A percentile compares a stretch with the other conserved stretches of the same genome.
These are phyloP conservation scores for Alternaria gaisen DNA, from an alignment of 2,329 filamentous ascomycete species.

Conservation along the genomic window DNA sequence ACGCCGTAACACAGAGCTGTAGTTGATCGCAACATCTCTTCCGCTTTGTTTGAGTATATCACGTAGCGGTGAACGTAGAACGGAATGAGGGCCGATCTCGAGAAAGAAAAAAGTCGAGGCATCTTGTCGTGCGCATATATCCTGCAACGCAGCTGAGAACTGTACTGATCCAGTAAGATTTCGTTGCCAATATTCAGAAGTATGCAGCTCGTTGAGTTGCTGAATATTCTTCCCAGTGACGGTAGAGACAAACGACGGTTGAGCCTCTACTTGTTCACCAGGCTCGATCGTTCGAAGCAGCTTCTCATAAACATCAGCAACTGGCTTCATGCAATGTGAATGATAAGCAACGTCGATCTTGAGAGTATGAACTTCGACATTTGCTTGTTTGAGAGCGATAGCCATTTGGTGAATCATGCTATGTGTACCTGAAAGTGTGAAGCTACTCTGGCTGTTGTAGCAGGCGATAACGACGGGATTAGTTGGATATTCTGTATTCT, in stretches of 20 bases:
- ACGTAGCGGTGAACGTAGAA: conserved; percentile 21
- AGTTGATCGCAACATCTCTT: conserved; percentile 11
- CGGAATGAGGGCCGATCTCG: conserved; percentile 32
- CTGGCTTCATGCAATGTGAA: conserved; percentile 52
- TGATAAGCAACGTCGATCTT: conserved; percentile 57
- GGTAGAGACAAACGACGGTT: conserved; percentile 15
- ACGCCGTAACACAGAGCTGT: conserved; percentile 21
- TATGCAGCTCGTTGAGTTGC: background rate
- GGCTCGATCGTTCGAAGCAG: conserved; percentile 11
- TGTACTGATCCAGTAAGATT: conserved; percentile 25
- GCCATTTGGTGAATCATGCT: conserved; percentile 48
- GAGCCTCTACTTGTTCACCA: background rate
- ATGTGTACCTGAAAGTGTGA: conserved; percentile 21
- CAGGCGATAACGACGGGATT: conserved; percentile 27
- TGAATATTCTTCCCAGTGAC: conserved; percentile 17
- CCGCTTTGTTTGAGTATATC: conserved; percentile 14
- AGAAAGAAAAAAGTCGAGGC: conserved; percentile 16
- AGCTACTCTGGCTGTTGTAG: conserved; percentile 50
- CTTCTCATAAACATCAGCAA: conserved; percentile 24
- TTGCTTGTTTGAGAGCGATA: conserved; percentile 44
- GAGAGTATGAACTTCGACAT: conserved; percentile 51
- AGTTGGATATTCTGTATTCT: conserved; percentile 1
- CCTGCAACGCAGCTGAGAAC: conserved; percentile 33
- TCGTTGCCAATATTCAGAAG: conserved; percentile 24
- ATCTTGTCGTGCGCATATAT: conserved; percentile 4